These are phyloP conservation scores for Cucurbita ficifolia DNA, from an alignment of 306 rosid species.

Conservation along the genomic window DNA sequence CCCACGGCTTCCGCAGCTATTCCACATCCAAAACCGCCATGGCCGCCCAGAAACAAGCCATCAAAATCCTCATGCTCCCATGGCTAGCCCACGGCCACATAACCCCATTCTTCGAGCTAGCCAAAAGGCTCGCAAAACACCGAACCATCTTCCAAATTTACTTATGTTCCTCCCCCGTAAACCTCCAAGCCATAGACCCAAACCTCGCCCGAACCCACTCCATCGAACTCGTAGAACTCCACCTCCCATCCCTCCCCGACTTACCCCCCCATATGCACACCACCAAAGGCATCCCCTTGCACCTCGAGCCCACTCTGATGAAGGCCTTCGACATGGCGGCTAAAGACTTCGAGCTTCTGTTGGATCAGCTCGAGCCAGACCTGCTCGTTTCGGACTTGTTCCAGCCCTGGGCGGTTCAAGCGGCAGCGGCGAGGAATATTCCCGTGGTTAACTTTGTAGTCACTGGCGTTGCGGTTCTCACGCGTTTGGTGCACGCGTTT, in stretches of 20 bases:
- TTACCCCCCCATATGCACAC: slow-evolving; percentile 15
- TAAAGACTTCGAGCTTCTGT: not conserved
- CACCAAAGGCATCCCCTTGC: slow-evolving; percentile 14
- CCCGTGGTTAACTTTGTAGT: not conserved
- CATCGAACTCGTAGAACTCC: not conserved
- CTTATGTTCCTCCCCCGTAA: not conserved
- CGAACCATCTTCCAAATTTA: not conserved
- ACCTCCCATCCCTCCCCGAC: slow-evolving; percentile 8
- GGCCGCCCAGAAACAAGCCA: not conserved
- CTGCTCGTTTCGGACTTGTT: slow-evolving; percentile 15
- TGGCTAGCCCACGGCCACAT: not conserved
- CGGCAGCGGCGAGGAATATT: slow-evolving; percentile 1
- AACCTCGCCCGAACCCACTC: not conserved
- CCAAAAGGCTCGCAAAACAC: not conserved
- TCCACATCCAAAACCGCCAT: not conserved
- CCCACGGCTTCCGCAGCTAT: too few species aligned
- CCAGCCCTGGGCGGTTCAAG: slow-evolving; percentile 14
- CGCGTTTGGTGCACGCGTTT: too few species aligned
- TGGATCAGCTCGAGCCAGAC: not conserved
- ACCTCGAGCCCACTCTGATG: slow-evolving; percentile 13
- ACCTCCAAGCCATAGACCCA: not conserved
- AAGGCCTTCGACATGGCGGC: slow-evolving; percentile 15
- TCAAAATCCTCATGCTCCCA: not conserved
- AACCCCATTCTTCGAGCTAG: not conserved
- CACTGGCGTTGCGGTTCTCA: too few species aligned